A percentile compares a stretch with the other conserved stretches of the same genome.
Conservation (phyloP, 1,284 basidiomycete genomes). For the Malassezia pachydermatis region DNA sequence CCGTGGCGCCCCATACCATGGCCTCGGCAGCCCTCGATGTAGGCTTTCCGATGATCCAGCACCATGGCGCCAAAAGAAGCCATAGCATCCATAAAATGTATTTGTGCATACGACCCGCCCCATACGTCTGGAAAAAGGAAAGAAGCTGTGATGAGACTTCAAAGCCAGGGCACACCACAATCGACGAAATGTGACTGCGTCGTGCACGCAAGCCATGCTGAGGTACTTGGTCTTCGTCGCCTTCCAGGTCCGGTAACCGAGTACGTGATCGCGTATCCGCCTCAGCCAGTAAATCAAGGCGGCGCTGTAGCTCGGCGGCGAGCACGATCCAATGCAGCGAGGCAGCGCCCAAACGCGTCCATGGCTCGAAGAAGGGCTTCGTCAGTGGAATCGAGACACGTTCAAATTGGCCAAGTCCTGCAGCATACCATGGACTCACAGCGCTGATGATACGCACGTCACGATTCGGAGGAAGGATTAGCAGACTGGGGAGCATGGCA, state of each 20-base stretch:
- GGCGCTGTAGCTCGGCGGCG: constrained; percentile 29
- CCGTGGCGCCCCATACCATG: constrained; percentile 23
- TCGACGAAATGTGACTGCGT: constrained; percentile 29
- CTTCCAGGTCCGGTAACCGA: constrained; percentile 31
- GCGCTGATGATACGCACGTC: constrained; percentile 35
- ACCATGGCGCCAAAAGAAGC: constrained; percentile 19
- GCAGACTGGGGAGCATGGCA: constrained; percentile 28
- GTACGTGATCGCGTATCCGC: constrained; percentile 30
- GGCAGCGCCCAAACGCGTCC: constrained; percentile 21
- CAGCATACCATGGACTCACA: constrained; percentile 37
- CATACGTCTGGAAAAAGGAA: background rate
- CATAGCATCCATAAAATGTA: constrained; percentile 16
- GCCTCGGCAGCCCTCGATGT: constrained; percentile 25
- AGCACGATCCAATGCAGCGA: constrained; percentile 29
- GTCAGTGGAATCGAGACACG: constrained; percentile 13
- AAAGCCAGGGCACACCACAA: constrained; percentile 42
- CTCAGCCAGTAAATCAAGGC: constrained; percentile 30
- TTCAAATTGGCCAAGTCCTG: constrained; percentile 27
- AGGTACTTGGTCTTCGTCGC: background rate
- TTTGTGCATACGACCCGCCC: constrained; percentile 1
- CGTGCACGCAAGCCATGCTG: background rate
- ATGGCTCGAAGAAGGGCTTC: constrained; percentile 13
- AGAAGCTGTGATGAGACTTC: constrained; percentile 21
- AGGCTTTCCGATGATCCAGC: constrained; percentile 29
- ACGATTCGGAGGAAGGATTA: constrained; percentile 28